Evolutionary conservation across 441 rosid species (phyloP).

Genomic region (Kokia cookei): DNA sequence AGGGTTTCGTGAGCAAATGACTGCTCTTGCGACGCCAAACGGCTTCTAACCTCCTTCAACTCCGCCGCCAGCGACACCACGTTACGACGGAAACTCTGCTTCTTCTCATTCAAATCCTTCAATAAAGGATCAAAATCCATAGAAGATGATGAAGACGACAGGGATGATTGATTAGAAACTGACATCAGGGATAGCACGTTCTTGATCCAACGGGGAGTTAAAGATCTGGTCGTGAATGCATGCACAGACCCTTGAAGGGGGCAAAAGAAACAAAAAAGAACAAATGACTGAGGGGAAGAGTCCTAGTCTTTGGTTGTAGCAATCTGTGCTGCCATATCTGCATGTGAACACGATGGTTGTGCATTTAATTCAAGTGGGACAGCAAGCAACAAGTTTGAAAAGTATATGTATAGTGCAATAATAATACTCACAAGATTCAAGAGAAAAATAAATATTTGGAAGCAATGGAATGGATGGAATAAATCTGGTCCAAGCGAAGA

Average conservation of each 20-base stretch:
- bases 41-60: slow-evolving; percentile 70
- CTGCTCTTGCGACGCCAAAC: slow-evolving; percentile 66
- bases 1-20: slow-evolving; percentile 63
- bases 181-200: slow-evolving; percentile 32
- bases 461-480: not conserved
- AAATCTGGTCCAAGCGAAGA: slow-evolving; percentile 17
- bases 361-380: slow-evolving; percentile 32
- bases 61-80: slow-evolving; percentile 88
- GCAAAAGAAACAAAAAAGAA: not conserved
- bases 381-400: slow-evolving; percentile 1
- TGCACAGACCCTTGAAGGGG: slow-evolving; percentile 14
- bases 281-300: not conserved
- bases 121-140: slow-evolving; percentile 74
- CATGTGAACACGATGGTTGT: slow-evolving; percentile 29
- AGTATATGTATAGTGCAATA: not conserved
- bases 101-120: slow-evolving; percentile 92
- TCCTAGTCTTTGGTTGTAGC: slow-evolving; percentile 4
- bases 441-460: not conserved
- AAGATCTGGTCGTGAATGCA: slow-evolving; percentile 19
- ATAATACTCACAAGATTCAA: not conserved
- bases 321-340: slow-evolving; percentile 18
- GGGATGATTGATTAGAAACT: slow-evolving; percentile 21
- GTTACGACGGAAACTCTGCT: slow-evolving; percentile 74
- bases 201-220: slow-evolving; percentile 8
- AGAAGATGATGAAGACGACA: slow-evolving; percentile 20